Evolutionary conservation across 176 grass and related monocot species (phyloP), one percentile per base, ranked within the genome.

Genomic region (Ensete glaucum): DNA sequence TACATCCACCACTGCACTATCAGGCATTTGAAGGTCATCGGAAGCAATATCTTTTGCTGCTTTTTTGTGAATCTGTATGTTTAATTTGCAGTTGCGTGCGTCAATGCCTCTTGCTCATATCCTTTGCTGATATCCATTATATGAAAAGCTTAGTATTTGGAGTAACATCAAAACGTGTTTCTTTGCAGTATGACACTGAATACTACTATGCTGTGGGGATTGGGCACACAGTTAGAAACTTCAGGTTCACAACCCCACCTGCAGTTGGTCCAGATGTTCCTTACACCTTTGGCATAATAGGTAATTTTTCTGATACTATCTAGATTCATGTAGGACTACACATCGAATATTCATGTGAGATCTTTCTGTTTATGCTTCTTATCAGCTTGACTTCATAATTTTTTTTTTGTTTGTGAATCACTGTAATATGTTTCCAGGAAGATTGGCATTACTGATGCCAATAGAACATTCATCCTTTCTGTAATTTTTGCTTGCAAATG

Each of bases 241-340:
- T 96, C 73, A 92, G 89, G 93, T 96, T 96, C 81, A 88, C 57
- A 20, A 90, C 87, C 2, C 89, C 93, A 82, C 93, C 93, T 52
- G 83, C 81, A 86, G 84, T 85, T 49, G 89, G 85, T 27, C 93
- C 89, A 67, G 89, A 96, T 84, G 87, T 96, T 80, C 89, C 89
- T 8, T 96, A 92, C 64, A 96, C 87, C 74, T 92, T 96, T 78
- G 93, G 89, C 68, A 81, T 92, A 25, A 92, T 92, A 76, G 89
- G 89, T 92, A 85, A 53, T 13, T 49, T 73, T 71, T 0, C 10
- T 51, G 43, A n/a, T 62, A 48, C 3, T 10, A 11, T 52, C 21
- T 72, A 23, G 1, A 72, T 72, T 72, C n/a, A 16, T 23, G 19
- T 23, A 24, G 48, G 11, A 53, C 20, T n/a, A 53, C n/a, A n/a